Percentiles rank a stretch among this genome's conserved stretches.
Conservation (phyloP, 176 grass and related monocot genomes). For the Oryza glumipatula region DNA sequence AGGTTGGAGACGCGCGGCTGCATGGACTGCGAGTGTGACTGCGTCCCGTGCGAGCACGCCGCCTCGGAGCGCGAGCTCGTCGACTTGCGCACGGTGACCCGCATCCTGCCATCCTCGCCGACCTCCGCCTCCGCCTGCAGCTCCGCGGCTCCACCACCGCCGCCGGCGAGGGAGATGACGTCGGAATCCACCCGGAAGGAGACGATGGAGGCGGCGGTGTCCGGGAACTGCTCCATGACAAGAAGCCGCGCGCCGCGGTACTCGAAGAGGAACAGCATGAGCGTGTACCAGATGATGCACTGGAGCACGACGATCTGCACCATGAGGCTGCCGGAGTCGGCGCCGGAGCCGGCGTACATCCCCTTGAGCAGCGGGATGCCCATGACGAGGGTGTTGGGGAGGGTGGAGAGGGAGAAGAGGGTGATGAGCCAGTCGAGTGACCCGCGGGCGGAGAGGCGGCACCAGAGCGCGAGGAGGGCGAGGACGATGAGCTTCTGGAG, state of each 20-base stretch:
- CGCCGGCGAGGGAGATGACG: slow-evolving; percentile 73
- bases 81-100: slow-evolving; percentile 77
- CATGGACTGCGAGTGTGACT: slow-evolving; percentile 49
- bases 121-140: slow-evolving; percentile 62
- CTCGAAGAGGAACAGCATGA: slow-evolving; percentile 88
- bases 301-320: slow-evolving; percentile 75
- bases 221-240: slow-evolving; percentile 80
- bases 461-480: slow-evolving; percentile 44
- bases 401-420: slow-evolving; percentile 72
- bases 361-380: slow-evolving; percentile 68
- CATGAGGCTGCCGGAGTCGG: slow-evolving; percentile 58
- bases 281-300: slow-evolving; percentile 65
- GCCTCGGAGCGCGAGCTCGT: slow-evolving; percentile 76
- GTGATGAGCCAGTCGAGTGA: slow-evolving; percentile 80
- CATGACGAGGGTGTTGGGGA: slow-evolving; percentile 83
- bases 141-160: slow-evolving; percentile 11
- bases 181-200: slow-evolving; percentile 92
- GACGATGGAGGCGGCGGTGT: slow-evolving; percentile 69
- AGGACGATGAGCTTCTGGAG: slow-evolving; percentile 75
- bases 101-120: slow-evolving; percentile 54
- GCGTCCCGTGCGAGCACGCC: slow-evolving; percentile 47
- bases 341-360: slow-evolving; percentile 52
- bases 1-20: slow-evolving; percentile 78
- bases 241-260: slow-evolving; percentile 61
- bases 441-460: slow-evolving; percentile 30